These are phyloP conservation scores for Phytophthora megakarya DNA, from an alignment of 352 stramenopile species.

Conservation along the genomic window DNA sequence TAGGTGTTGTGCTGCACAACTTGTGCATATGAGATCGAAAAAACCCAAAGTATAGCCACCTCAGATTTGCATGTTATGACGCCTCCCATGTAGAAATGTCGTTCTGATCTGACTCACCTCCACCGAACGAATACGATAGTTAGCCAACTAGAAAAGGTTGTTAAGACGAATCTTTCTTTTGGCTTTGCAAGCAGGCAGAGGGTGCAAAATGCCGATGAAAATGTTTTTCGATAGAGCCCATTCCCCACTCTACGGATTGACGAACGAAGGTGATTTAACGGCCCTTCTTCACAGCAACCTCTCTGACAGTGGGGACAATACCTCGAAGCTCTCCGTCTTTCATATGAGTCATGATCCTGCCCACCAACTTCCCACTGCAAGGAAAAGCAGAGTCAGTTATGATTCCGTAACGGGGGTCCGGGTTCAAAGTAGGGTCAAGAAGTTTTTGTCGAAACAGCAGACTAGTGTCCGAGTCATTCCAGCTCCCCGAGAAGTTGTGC, in stretches of 20 bases:
- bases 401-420: not conserved
- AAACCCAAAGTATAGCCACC: too few relatives aligned
- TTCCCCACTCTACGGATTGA: not conserved
- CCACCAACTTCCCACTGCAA: not conserved
- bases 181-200: too few relatives aligned
- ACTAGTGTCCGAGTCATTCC: constrained; percentile 1
- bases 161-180: too few relatives aligned
- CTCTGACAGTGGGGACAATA: not conserved
- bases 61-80: too few relatives aligned
- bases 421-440: not conserved
- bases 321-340: not conserved
- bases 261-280: not conserved
- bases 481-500: not conserved
- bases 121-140: too few relatives aligned
- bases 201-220: too few relatives aligned
- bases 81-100: not conserved
- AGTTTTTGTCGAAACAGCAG: not conserved
- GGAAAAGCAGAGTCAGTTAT: not conserved
- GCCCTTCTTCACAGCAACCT: not conserved
- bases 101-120: not conserved
- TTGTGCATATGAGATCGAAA: too few relatives aligned
- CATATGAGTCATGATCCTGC: not conserved
- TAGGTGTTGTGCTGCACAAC: too few relatives aligned
- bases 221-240: too few relatives aligned
- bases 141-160: too few relatives aligned